Percentiles rank a stretch among this genome's conserved stretches.
These are phyloP conservation scores for Microsporum canis DNA, from an alignment of 2,329 filamentous ascomycete genomes.

Conservation along the genomic window DNA sequence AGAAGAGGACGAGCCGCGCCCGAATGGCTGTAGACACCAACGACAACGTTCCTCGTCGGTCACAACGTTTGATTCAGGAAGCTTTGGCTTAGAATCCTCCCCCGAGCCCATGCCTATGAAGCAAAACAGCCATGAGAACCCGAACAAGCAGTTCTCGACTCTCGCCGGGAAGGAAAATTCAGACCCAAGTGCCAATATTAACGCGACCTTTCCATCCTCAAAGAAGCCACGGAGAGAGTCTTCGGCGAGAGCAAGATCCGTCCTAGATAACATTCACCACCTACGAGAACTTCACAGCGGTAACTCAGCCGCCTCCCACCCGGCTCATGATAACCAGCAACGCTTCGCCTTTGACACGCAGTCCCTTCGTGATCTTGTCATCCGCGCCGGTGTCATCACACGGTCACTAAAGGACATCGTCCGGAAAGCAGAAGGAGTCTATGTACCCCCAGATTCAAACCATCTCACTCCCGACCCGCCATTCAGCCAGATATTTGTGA, in stretches of 20 bases:
- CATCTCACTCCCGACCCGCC: conserved; percentile 31
- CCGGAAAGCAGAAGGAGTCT: conserved; percentile 39
- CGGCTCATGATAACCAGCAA: conserved; percentile 17
- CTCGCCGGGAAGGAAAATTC: background rate
- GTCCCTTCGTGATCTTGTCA: conserved; percentile 51
- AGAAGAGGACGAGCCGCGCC: conserved; percentile 40
- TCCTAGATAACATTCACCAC: conserved; percentile 10
- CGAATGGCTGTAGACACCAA: background rate
- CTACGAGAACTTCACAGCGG: conserved; percentile 6
- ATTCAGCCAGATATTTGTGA: conserved; percentile 39
- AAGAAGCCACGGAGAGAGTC: conserved; percentile 14
- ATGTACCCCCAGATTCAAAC: conserved; percentile 17
- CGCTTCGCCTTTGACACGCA: conserved; percentile 58
- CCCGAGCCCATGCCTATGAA: background rate
- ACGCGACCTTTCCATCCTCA: background rate
- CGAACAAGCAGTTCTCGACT: background rate
- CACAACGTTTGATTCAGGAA: conserved; percentile 5
- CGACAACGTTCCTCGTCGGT: conserved; percentile 7
- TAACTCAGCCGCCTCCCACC: background rate
- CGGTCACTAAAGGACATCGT: conserved; percentile 40
- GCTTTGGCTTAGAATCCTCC: conserved; percentile 4
- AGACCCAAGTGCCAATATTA: background rate
- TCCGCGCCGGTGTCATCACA: conserved; percentile 39
- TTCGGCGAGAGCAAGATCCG: conserved; percentile 11
- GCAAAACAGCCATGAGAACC: conserved; percentile 1